Evolutionary conservation across 1,139 yeast genomes (phyloP), one percentile per base, ranked within the genome.

Genomic region (Yamadazyma taylorii): DNA sequence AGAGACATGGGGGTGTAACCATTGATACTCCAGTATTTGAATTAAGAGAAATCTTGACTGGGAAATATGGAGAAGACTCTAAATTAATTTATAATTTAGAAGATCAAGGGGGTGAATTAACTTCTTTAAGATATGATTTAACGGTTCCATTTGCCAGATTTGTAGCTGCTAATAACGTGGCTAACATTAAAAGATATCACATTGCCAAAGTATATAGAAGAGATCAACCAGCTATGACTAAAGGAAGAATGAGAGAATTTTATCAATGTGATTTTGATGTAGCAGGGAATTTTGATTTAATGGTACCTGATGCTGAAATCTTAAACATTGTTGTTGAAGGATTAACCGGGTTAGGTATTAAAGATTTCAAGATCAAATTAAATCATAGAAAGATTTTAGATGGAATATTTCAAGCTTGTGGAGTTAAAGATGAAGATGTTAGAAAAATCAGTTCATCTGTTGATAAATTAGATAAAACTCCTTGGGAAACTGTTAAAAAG

Each of bases 191-290:
- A 68, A 78, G 98, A 59, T 92, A 81, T 63, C 98, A 92, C 68
- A 87, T 92, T 50, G 98, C 98, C 51, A 92, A 92, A 65, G 98
- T 92, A 38, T 92, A 92, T 67, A 80, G 98, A 69, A 84, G 98
- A 67, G 98, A 92, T 61, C 98, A 92, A 65, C 98, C 98, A 5
- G 98, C 98, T 12, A 92, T 92, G 98, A 90, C 97, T 41, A 92
- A 92, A 65, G 98, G 98, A 42, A 81, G 98, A 66, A 92, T 92
- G 98, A 85, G 98, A 76, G 98, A 92, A 64, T 92, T 92, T 55
- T 92, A 92, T 66, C 98, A 92, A 67, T 92, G 98, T 71, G 98
- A 92, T 69, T 86, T 92, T 54, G 98, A 92, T 61, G 74, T 92
- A 56, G 98, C 98, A 25, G 98, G 98, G 38, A 68, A 63, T 41